These are phyloP conservation scores for Kluyveromyces nonfermentans DNA, from an alignment of 805 yeast species.

Conservation along the genomic window DNA sequence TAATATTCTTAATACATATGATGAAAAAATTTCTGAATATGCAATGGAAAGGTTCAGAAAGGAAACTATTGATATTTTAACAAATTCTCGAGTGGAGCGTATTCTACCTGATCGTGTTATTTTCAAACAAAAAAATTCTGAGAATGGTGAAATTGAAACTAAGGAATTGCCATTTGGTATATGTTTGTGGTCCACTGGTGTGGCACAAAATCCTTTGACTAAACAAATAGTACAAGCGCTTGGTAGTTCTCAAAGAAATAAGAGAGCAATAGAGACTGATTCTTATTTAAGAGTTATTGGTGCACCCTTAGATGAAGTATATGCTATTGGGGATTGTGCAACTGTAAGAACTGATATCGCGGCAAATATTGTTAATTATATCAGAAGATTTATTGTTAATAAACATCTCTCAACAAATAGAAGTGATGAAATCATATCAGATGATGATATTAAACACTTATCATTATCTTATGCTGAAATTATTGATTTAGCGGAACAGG, in stretches of 20 bases:
- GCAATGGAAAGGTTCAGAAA: conserved; percentile 55
- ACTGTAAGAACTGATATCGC: conserved; percentile 54
- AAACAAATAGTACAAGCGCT: conserved; percentile 43
- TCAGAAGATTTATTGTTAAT: conserved; percentile 38
- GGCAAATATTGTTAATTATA: conserved; percentile 43
- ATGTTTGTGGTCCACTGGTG: conserved; percentile 72
- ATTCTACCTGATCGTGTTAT: conserved; percentile 48
- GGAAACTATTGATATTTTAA: conserved; percentile 53
- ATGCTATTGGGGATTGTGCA: conserved; percentile 66
- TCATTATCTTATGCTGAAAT: conserved; percentile 41
- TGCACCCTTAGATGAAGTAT: conserved; percentile 56
- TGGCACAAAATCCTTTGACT: conserved; percentile 55
- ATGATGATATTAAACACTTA: conserved; percentile 42
- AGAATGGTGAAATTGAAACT: conserved; percentile 31
- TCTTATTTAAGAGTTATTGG: conserved; percentile 63
- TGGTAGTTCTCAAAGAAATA: conserved; percentile 42
- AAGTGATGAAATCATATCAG: conserved; percentile 34
- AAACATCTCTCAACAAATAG: conserved; percentile 31
- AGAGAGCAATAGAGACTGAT: conserved; percentile 68
- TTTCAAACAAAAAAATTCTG: conserved; percentile 41
- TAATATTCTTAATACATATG: conserved; percentile 59
- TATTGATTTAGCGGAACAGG: conserved; percentile 37
- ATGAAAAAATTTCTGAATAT: conserved; percentile 52
- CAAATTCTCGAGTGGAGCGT: conserved; percentile 54
- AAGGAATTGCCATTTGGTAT: conserved; percentile 56